Evolutionary conservation across 257 asterid species (phyloP), one percentile per base, ranked within the genome.

Genomic region (Scutellaria minor): DNA sequence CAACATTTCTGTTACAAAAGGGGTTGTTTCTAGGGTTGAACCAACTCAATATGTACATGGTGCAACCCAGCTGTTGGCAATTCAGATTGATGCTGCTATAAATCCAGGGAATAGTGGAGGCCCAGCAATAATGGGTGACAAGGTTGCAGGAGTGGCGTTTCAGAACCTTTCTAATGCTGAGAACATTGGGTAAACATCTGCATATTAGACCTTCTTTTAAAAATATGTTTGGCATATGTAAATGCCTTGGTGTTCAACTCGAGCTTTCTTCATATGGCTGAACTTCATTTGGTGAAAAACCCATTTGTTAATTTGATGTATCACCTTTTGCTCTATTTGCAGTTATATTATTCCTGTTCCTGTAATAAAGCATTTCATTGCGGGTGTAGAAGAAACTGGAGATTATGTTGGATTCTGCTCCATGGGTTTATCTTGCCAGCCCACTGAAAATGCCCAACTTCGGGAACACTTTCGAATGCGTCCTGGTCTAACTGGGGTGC

Each of bases 71-170:
- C 89, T 91, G 13, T 71, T 94, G 82, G 97, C 99, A 13, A 94
- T 94, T 74, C 99, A 94, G 85, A 94, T 94, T 78, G 99, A 94
- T 80, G 99, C 99, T 35, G 99, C 99, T 64, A 94, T 94, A 78
- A 94, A 94, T 82, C 98, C 99, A 6, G 99, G 98, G 65, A 94
- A 94, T 70, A 94, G 99, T 68, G 99, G 99, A 63, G 99, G 98
- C 50, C 99, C 99, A 4, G 99, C 99, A 70, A 84, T 94, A 78
- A 88, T 91, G 99, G 98, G 89, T 56, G 95, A 91, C 81, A 94
- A 87, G 83, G 99, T 94, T 72, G 97, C 94, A 45, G 99, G 99
- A 35, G 97, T 94, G 72, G 98, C 99, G 66, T 94, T 94, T 82
- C 99, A 94, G 78, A 94, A 94, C 85, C 98, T 94, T 75, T 91